Base-by-base conservation (phyloP, 345 rosid species). In the Moricandia moricandioides region DNA sequence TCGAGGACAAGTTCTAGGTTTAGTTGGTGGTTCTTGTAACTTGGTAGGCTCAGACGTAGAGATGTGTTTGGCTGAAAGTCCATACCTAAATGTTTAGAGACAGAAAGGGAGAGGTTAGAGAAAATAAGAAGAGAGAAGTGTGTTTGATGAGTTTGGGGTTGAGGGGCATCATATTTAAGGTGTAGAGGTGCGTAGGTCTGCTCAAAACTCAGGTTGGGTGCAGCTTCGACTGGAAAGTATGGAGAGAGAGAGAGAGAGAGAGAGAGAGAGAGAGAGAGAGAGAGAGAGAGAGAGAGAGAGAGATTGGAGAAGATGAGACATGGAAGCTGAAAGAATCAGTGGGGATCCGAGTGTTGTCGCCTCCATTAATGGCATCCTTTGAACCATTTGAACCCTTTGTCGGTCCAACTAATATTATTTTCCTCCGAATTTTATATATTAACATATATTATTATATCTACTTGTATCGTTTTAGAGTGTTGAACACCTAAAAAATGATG, bases 271-370 rank as follows among this genome's bases (percentile, higher is more conserved):
- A 30, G n/a, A n/a, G 61, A 31, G 62, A 43, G 70, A 65, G 65
- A 43, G 69, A 65, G 61, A 31, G 62, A 43, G 70, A 65, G 65
- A 43, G 69, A 65, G 54, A 30, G 64, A 40, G 69, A 65, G 59
- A 34, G 64, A 30, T 69, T 69, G 62, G 87, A 84, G 76, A 74
- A 74, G 75, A 77, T 37, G 75, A 71, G 86, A 86, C 81, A 84
- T 63, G 72, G 82, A 67, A 81, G 83, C 71, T 77, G 84, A 88
- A 85, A 79, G 84, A 81, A 84, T 87, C 88, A 84, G 84, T 70
- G 81, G 83, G 89, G 84, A 92, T 89, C 89, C 72, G 84, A 86
- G 86, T 74, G 79, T 66, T 92, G 97, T 90, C 94, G 88, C 91
- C 86, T 88, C 86, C 89, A 85, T 85, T 88, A 86, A 84, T 85